A percentile compares a stretch with the other conserved stretches of the same genome.
phyloP scores from a whole-genome alignment of 192 early-diverging fungal genomes.

The Coemansia sp. region DNA sequence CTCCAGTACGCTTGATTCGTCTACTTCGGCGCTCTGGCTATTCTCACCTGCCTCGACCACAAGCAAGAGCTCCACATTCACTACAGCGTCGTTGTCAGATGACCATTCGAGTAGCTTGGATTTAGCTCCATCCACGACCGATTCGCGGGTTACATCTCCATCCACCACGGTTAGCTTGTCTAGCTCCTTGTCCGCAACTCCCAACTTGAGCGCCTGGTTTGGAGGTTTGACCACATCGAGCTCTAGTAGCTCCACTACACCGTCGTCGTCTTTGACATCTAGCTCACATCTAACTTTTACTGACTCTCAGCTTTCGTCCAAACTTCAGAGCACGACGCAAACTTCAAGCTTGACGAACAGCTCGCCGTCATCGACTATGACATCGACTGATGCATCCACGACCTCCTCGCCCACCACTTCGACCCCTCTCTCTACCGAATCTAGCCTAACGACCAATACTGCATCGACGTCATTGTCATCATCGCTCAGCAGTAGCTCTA shows the following conservation, averaged over 20 bases:
- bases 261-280: neutral
- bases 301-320: neutral
- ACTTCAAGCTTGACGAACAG: neutral
- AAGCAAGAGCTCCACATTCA: neutral
- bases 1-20: neutral
- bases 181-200: neutral
- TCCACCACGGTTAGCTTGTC: constrained; percentile 1
- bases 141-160: neutral
- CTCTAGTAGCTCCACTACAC: neutral
- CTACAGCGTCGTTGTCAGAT: neutral
- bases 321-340: neutral
- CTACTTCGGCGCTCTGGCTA: neutral
- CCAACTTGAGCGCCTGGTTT: neutral
- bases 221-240: neutral
- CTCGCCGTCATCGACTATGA: neutral
- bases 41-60: neutral
- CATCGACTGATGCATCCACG: neutral
- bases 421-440: neutral
- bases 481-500: neutral
- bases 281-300: too few relatives aligned
- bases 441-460: neutral
- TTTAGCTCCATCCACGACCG: neutral
- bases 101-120: neutral
- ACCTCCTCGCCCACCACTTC: neutral
- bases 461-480: neutral